Conservation (phyloP, 148 eudicot genomes). For the Chenopodium berlandieri region DNA sequence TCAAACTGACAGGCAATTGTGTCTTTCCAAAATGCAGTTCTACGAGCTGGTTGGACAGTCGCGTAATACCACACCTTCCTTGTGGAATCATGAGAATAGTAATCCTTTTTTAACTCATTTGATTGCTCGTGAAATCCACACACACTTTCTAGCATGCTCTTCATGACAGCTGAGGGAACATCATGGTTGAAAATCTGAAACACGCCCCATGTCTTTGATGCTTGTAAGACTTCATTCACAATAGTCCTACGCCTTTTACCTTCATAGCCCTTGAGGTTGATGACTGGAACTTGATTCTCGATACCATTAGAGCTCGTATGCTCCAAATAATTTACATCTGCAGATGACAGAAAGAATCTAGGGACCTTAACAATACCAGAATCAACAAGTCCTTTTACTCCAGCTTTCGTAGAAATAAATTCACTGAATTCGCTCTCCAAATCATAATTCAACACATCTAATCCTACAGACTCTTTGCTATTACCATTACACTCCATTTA, state of each 20-base stretch:
- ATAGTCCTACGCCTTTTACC: constrained; percentile 26
- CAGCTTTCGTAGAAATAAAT: constrained; percentile 41
- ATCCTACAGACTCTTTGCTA: constrained; percentile 15
- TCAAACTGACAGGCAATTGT: constrained; percentile 39
- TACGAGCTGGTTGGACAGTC: constrained; percentile 16
- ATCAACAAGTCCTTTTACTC: constrained; percentile 52
- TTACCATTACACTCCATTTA: constrained; percentile 9
- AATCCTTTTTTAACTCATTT: constrained; percentile 36
- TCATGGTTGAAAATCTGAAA: constrained; percentile 56
- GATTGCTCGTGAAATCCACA: constrained; percentile 50
- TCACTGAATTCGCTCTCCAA: constrained; percentile 30
- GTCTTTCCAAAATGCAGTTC: constrained; percentile 46
- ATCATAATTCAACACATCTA: constrained; percentile 13
- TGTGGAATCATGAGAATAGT: constrained; percentile 29
- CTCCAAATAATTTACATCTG: constrained; percentile 5
- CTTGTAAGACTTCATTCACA: constrained; percentile 30
- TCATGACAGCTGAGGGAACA: constrained; percentile 31
- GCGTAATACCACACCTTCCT: constrained; percentile 31
- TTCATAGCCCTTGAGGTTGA: constrained; percentile 30
- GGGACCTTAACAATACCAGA: constrained; percentile 40
- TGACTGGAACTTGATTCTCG: constrained; percentile 30
- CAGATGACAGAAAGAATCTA: constrained; percentile 26
- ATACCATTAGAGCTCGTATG: background rate
- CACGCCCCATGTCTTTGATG: constrained; percentile 46
- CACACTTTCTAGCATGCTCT: constrained; percentile 31